Conservation (phyloP, 768 basidiomycete genomes). For the Russula vinacea region DNA sequence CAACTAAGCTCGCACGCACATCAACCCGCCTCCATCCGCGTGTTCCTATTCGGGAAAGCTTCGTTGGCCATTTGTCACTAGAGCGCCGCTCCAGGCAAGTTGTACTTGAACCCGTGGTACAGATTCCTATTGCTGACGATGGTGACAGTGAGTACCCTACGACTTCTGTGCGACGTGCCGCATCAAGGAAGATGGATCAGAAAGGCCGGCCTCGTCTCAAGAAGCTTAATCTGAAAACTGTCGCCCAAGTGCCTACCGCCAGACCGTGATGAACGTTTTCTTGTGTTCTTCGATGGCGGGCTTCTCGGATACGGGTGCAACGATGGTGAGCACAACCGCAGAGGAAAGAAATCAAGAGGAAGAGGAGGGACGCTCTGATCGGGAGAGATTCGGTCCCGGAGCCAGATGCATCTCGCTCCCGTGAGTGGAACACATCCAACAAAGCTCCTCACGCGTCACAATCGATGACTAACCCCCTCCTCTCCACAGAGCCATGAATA, state of each 20-base stretch:
- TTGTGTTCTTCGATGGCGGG: neutral
- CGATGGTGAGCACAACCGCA: neutral
- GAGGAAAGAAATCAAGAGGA: neutral
- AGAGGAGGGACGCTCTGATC: neutral
- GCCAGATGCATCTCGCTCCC: neutral
- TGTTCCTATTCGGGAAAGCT: neutral
- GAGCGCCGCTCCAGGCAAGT: neutral
- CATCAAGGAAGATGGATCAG: neutral
- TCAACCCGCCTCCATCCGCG: neutral
- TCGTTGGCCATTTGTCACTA: neutral
- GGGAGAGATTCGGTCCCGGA: conserved; percentile 9
- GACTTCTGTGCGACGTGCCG: neutral
- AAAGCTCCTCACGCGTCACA: neutral
- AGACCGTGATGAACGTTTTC: neutral
- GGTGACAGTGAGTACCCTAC: too few relatives aligned
- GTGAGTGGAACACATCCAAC: conserved; percentile 1
- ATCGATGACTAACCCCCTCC: neutral
- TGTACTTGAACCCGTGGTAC: neutral
- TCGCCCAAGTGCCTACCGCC: neutral
- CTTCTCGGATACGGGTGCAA: neutral
- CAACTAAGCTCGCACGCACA: conserved; percentile 1
- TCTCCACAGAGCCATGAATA: neutral
- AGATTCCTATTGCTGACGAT: neutral
- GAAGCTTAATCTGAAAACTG: neutral
- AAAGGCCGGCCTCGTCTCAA: neutral